Evolutionary conservation across 2,329 filamentous ascomycete genomes (phyloP).

Genomic region (Whalleya microplaca): DNA sequence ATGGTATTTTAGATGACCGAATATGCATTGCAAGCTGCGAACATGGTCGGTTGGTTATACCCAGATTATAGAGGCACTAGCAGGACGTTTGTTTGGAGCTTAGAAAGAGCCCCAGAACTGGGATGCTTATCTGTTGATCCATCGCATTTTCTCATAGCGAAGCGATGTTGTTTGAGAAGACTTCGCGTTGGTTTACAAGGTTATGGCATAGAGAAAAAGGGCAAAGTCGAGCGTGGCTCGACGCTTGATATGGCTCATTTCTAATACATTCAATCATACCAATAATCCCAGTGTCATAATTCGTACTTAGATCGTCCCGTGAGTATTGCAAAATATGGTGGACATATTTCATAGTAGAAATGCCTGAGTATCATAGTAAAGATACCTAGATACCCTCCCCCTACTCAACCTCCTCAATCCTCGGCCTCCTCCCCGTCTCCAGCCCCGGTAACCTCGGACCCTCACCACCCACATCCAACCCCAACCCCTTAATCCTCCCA

Average conservation of each 20-base stretch:
- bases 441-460: slow-evolving; percentile 27
- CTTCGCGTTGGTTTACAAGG: too few species aligned
- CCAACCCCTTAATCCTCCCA: slow-evolving; percentile 39
- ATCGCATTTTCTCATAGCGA: background rate
- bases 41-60: background rate
- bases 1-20: too few species aligned
- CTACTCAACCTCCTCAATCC: slow-evolving; percentile 40
- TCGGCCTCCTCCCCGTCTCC: slow-evolving; percentile 25
- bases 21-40: background rate
- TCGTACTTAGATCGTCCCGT: too few species aligned
- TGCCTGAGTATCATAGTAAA: too few species aligned
- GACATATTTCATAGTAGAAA: too few species aligned
- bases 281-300: too few species aligned
- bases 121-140: background rate
- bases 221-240: too few species aligned
- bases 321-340: too few species aligned
- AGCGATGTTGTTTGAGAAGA: background rate
- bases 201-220: too few species aligned
- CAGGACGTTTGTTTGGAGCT: background rate
- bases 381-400: background rate
- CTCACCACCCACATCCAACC: slow-evolving; percentile 38
- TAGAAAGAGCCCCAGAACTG: background rate
- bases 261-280: too few species aligned
- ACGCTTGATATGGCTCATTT: too few species aligned
- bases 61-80: background rate